These are phyloP conservation scores for Pestalotiopsis sp. DNA, from an alignment of 2,329 filamentous ascomycete species.

Conservation along the genomic window DNA sequence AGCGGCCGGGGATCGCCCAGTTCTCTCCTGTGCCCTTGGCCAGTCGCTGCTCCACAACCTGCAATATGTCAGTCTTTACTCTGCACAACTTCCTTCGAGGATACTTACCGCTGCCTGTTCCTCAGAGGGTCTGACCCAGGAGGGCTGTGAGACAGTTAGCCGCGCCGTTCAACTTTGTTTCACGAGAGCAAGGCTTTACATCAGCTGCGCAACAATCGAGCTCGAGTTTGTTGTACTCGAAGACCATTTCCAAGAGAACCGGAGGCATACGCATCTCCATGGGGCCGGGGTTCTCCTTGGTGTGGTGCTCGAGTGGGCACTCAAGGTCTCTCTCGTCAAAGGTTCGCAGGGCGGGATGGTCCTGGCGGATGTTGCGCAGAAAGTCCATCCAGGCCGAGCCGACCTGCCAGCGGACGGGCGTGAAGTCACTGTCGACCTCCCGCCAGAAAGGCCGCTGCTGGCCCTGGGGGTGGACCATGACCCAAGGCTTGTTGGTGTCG, in stretches of 20 bases:
- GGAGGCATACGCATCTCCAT: background rate
- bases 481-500: background rate
- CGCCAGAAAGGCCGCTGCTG: background rate
- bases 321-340: background rate
- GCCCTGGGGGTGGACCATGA: background rate
- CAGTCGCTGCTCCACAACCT: conserved; percentile 6
- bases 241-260: background rate
- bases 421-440: background rate
- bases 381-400: conserved; percentile 15
- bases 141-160: background rate
- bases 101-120: background rate
- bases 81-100: too few relatives aligned
- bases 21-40: conserved; percentile 14
- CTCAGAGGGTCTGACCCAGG: background rate
- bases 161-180: background rate
- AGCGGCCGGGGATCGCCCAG: conserved; percentile 12
- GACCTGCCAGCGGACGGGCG: conserved; percentile 9
- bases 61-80: background rate
- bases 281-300: background rate
- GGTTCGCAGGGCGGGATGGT: background rate
- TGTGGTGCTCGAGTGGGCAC: background rate
- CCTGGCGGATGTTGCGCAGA: conserved; percentile 10
- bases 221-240: too few relatives aligned
- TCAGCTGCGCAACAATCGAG: too few relatives aligned
- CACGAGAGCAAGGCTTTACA: background rate